Base-by-base conservation (phyloP, 2,329 filamentous ascomycete genomes). In the Xylariaceae sp. region DNA sequence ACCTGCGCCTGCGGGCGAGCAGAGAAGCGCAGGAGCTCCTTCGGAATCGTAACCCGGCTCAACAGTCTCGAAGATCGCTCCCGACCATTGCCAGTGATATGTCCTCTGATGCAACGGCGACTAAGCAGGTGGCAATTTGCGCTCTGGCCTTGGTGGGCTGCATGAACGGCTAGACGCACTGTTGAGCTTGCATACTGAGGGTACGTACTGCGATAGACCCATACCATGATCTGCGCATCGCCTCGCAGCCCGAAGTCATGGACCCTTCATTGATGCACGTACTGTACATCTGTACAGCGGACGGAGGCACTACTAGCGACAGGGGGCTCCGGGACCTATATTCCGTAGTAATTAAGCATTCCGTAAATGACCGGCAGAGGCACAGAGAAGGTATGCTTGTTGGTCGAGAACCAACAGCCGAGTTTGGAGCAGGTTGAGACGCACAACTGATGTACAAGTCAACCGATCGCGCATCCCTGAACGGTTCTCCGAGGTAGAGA, bases 1-100 rank as follows among this genome's bases (percentile, higher is more conserved):
- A 53, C 51, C 51, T 64, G 61, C 61, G 59, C 57, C 51, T 56
- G 47, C 47, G 54, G 48, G 49, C 40, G 49, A 46, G 50, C n/a
- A 48, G 45, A 45, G 50, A 54, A 59, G 54, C 55, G 53, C 55
- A 63, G 53, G 50, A 58, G 42, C 50, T 22, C 54, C 44, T 52
- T 49, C 62, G 60, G 63, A 59, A 60, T 59, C 54, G 56, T 55
- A 64, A 63, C 57, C 63, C 62, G 56, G 61, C 58, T 59, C 53
- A 53, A 43, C 39, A 18, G 19, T 50, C 47, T 46, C 55, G 43
- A 55, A 57, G 7, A 7, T 28, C 22, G 22, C 7, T 28, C 45
- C 54, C 42, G 39, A 44, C 44, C 19, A 44, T 38, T 45, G 19
- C 31, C 51, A 31, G 19, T 31, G 19, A 19, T 40, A 28, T 33